Evolutionary conservation across 2,329 filamentous ascomycete genomes (phyloP).

Genomic region (Lasiodiplodia hormozganensis): DNA sequence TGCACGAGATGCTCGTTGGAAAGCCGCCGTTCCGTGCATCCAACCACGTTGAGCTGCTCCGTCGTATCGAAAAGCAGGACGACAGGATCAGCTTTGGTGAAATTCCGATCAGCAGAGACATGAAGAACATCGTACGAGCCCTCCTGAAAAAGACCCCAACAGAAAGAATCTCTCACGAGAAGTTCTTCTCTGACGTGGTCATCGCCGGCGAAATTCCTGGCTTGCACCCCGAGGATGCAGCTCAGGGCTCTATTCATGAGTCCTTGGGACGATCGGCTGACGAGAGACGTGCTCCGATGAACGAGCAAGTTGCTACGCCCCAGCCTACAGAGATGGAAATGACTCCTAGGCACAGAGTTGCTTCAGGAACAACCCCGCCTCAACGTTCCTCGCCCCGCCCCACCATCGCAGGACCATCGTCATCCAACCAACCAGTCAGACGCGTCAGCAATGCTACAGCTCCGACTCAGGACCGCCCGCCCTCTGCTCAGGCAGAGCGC

Average conservation of each 20-base stretch:
- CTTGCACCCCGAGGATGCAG: conserved; percentile 77
- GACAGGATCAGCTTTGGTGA: conserved; percentile 84
- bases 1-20: conserved; percentile 94
- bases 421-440: conserved; percentile 8
- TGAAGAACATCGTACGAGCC: conserved; percentile 80
- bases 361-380: conserved; percentile 12
- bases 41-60: conserved; percentile 92
- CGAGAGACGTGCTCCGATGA: conserved; percentile 9
- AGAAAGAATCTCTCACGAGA: conserved; percentile 83
- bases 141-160: conserved; percentile 86
- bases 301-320: background rate
- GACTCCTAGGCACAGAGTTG: conserved; percentile 12
- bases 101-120: conserved; percentile 71
- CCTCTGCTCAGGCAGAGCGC: conserved; percentile 48
- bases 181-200: conserved; percentile 80
- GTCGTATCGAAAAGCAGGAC: conserved; percentile 88
- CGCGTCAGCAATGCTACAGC: conserved; percentile 44
- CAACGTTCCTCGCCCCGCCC: conserved; percentile 18
- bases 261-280: conserved; percentile 10
- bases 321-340: conserved; percentile 14
- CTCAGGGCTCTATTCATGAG: conserved; percentile 29
- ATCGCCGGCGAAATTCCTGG: conserved; percentile 80
- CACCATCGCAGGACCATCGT: background rate
- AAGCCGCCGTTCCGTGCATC: conserved; percentile 88
- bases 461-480: conserved; percentile 39